Base-by-base conservation (phyloP, 2,329 filamentous ascomycete species). In the Beauveria sp. region DNA sequence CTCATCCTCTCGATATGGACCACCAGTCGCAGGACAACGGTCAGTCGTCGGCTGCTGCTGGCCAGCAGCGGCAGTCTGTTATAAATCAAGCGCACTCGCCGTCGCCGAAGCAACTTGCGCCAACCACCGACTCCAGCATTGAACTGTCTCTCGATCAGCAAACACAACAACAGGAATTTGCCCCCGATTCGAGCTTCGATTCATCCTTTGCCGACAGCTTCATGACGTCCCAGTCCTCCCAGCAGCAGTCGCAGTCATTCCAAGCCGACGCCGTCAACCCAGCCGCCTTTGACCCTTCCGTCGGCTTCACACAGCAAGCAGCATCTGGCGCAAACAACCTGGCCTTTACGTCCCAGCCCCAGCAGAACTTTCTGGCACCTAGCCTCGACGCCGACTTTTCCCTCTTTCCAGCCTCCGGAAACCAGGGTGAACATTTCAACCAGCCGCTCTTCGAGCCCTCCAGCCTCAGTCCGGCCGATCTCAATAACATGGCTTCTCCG, bases 21-120 rank as follows among this genome's bases (percentile, higher is more conserved):
- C 50, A 61, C 58, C 58, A 55, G 42, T 49, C 51, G 50, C 47
- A 50, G 34, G 43, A 61, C 43, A 45, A 62, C 72, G 84, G 84
- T 71, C 84, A 85, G 70, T 87, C 86, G 67, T 83, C 81, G 67
- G 87, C 86, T 69, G 78, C 79, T 70, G 79, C 79, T 65, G 24
- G 51, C 50, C 80, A 82, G 70, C 80, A 80, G 67, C 79, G 83
- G 70, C 75, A 75, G 71, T 72, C 78, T 77, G 80, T 85, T 86
- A 87, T 89, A 87, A 88, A 82, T 73, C 84, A 85, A 73, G 82
- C 78, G 67, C 85, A 85, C 73, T 87, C 86, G 68, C 83, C 85
- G 68, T 84, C 85, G 71, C 82, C 82, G 72, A 81, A 75, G 68
- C 83, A 81, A 69, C 78, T 80, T 71, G 76, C 79, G 71, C 65